A percentile compares a stretch with the other conserved stretches of the same genome.
phyloP scores from a whole-genome alignment of 106 monocot species.

The Chionographis japonica region DNA sequence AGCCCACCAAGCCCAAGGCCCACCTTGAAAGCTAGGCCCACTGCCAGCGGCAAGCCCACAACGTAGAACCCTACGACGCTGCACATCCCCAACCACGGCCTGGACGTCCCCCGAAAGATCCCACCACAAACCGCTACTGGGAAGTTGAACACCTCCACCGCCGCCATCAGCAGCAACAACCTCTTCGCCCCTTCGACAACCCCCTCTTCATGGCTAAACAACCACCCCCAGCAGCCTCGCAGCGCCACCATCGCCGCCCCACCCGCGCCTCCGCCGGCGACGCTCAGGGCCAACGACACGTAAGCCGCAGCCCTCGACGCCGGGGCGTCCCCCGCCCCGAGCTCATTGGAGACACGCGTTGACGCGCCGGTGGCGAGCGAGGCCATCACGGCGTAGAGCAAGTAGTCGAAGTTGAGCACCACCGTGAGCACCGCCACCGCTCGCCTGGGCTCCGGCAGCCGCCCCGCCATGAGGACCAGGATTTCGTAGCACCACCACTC shows the following conservation, averaged over 20 bases:
- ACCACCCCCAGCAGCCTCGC: slow-evolving; percentile 35
- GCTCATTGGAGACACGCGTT: slow-evolving; percentile 64
- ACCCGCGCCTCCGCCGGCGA: slow-evolving; percentile 22
- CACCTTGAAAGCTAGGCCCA: slow-evolving; percentile 40
- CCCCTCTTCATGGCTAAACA: slow-evolving; percentile 34
- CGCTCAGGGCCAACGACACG: slow-evolving; percentile 27
- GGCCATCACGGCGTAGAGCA: slow-evolving; percentile 64
- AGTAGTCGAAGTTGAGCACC: slow-evolving; percentile 83
- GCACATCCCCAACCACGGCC: too few relatives aligned
- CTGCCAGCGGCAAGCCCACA: slow-evolving; percentile 59
- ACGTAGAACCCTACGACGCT: slow-evolving; percentile 50
- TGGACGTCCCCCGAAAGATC: too few relatives aligned
- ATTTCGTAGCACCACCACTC: slow-evolving; percentile 96
- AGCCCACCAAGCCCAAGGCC: slow-evolving; percentile 52
- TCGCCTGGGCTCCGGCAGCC: slow-evolving; percentile 40
- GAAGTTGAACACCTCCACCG: too few relatives aligned
- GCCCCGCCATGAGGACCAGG: slow-evolving; percentile 51
- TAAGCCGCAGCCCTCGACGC: slow-evolving; percentile 17
- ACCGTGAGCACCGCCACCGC: slow-evolving; percentile 50
- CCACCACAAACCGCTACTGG: too few relatives aligned
- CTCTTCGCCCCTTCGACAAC: too few relatives aligned
- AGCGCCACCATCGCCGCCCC: slow-evolving; percentile 26
- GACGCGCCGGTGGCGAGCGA: slow-evolving; percentile 48
- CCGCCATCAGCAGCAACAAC: not conserved
- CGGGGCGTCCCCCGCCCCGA: slow-evolving; percentile 38